Evolutionary conservation across 306 rosid genomes (phyloP).

Genomic region (Crataegus laevigata): DNA sequence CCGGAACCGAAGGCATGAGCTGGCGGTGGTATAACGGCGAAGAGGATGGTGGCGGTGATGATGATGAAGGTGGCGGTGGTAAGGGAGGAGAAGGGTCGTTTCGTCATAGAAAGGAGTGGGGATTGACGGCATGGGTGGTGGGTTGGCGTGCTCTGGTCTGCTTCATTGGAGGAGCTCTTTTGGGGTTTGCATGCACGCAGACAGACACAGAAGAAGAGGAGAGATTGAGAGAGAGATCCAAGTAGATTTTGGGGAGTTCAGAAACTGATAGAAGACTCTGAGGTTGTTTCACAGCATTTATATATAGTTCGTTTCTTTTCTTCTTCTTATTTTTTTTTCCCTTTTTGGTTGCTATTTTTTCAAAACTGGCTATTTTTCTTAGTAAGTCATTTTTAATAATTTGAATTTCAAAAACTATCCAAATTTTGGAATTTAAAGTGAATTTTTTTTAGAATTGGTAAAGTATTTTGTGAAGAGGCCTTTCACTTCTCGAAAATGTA

Average conservation of each 20-base stretch:
- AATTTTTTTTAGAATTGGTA: no score
- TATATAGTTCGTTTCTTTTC: not conserved
- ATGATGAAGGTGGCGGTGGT: not conserved
- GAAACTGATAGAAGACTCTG: not conserved
- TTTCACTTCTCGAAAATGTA: no score
- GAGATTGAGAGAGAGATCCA: not conserved
- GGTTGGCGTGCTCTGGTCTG: conserved; percentile 23
- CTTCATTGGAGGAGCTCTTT: conserved; percentile 47
- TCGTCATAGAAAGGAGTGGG: conserved; percentile 55
- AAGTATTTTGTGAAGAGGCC: no score
- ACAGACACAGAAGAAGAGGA: not conserved
- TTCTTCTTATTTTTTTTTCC: not conserved
- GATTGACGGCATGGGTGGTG: conserved; percentile 23
- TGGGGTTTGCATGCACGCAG: not conserved
- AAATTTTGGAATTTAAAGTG: not conserved
- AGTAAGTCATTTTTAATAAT: not conserved
- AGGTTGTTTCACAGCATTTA: not conserved
- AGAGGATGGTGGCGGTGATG: conserved; percentile 4
- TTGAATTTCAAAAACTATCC: not conserved
- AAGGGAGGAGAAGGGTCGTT: conserved; percentile 16
- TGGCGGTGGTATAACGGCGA: not conserved
- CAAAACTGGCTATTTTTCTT: not conserved
- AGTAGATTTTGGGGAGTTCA: not conserved
- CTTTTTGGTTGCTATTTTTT: not conserved
- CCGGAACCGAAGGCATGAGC: conserved; percentile 66